These are phyloP conservation scores for Fusarium sp. DNA, from an alignment of 2,329 filamentous ascomycete genomes.

Conservation along the genomic window DNA sequence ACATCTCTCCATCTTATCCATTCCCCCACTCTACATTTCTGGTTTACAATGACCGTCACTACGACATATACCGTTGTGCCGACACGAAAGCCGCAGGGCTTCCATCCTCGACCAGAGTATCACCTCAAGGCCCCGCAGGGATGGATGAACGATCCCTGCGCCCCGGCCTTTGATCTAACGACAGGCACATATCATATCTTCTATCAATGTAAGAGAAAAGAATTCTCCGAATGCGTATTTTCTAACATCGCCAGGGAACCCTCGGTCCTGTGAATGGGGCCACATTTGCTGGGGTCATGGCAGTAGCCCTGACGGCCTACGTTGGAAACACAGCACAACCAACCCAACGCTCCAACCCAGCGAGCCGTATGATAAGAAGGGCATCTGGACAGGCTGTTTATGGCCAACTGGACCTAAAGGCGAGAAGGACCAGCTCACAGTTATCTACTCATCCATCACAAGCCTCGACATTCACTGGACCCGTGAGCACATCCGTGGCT, in stretches of 20 bases:
- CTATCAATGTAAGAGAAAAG: neutral
- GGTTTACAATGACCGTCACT: neutral
- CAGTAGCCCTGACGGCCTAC: neutral
- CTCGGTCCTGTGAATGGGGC: neutral
- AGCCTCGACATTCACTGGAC: neutral
- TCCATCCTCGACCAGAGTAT: neutral
- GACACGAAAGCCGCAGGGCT: neutral
- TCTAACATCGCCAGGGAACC: neutral
- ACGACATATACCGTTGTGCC: neutral
- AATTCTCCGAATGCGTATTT: neutral
- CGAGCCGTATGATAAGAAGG: neutral
- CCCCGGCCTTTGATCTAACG: neutral
- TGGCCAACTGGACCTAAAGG: neutral
- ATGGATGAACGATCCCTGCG: neutral
- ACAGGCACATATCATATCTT: neutral
- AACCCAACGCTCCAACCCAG: neutral
- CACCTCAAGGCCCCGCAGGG: neutral
- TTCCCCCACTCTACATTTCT: neutral
- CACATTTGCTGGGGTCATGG: neutral
- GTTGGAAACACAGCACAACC: neutral
- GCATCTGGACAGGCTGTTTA: neutral
- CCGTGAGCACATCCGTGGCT: neutral
- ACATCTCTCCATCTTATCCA: neutral
- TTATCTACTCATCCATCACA: neutral
- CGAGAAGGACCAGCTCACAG: neutral